These are phyloP conservation scores for Mycena pura DNA, from an alignment of 768 basidiomycete species.

Conservation along the genomic window DNA sequence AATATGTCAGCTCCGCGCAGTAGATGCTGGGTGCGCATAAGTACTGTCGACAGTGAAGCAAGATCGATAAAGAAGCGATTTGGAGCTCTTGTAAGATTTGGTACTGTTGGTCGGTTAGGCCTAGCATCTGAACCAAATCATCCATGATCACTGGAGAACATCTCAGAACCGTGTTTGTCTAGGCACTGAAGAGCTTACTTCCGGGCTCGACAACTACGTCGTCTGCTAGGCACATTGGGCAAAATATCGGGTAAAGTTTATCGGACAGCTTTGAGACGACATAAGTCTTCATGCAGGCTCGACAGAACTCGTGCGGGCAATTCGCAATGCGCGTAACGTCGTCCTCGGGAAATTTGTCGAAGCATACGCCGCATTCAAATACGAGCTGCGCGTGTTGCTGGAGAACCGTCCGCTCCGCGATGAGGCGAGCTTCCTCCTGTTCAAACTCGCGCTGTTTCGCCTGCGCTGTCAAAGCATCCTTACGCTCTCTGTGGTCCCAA, in stretches of 20 bases:
- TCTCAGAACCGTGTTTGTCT: constrained; percentile 18
- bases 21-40: constrained; percentile 20
- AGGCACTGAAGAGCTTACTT: constrained; percentile 11
- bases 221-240: constrained; percentile 58
- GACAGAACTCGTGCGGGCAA: constrained; percentile 63
- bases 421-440: constrained; percentile 46
- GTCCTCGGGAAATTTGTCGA: constrained; percentile 54
- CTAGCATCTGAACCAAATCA: constrained; percentile 49
- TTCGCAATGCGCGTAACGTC: constrained; percentile 45
- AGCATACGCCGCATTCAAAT: constrained; percentile 64
- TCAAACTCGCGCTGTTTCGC: constrained; percentile 46
- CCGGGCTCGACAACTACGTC: constrained; percentile 40
- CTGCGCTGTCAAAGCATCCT: constrained; percentile 32
- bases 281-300: constrained; percentile 54
- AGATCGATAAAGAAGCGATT: constrained; percentile 47
- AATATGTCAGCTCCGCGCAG: not conserved
- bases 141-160: constrained; percentile 47
- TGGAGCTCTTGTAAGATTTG: constrained; percentile 54
- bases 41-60: constrained; percentile 59
- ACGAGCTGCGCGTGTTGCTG: constrained; percentile 32
- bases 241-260: constrained; percentile 63
- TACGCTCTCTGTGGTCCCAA: constrained; percentile 18
- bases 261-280: constrained; percentile 55
- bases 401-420: constrained; percentile 42
- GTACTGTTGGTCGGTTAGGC: constrained; percentile 51